Percentiles rank a stretch among this genome's conserved stretches.
phyloP scores from a whole-genome alignment of 2,329 filamentous ascomycete genomes.

The Pestalotiopsis sp. region DNA sequence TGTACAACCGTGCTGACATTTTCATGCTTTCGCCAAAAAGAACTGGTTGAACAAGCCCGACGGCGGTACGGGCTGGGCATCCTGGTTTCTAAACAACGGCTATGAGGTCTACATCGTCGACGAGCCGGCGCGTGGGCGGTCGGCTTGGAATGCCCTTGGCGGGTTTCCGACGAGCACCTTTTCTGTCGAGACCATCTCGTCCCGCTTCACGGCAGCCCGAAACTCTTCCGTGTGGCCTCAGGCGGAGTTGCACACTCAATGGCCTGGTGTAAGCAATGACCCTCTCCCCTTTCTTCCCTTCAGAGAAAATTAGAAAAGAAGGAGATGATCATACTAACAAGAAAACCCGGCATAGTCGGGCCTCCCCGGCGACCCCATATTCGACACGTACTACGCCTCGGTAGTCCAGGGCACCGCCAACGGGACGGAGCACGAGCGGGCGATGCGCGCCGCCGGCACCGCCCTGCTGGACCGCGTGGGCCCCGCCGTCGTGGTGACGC shows the following conservation, averaged over 20 bases:
- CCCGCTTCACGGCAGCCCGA: slow-evolving; percentile 11
- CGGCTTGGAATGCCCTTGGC: slow-evolving; percentile 23
- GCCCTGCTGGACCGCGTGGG: slow-evolving; percentile 11
- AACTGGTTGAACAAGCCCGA: slow-evolving; percentile 35
- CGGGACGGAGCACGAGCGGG: slow-evolving; percentile 9
- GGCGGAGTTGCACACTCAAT: slow-evolving; percentile 15
- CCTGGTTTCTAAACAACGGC: slow-evolving; percentile 30
- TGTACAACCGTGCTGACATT: slow-evolving; percentile 19
- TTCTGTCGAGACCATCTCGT: slow-evolving; percentile 8
- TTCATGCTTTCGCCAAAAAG: slow-evolving; percentile 15
- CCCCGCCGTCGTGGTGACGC: slow-evolving; percentile 11
- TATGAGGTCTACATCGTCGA: slow-evolving; percentile 34
- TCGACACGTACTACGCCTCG: slow-evolving; percentile 14
- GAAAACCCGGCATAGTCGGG: not conserved
- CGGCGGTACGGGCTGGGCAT: slow-evolving; percentile 31
- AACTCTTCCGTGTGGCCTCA: slow-evolving; percentile 11
- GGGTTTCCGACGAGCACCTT: slow-evolving; percentile 1
- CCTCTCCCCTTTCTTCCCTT: not conserved
- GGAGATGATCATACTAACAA: not conserved
- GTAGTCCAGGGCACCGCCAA: slow-evolving; percentile 12
- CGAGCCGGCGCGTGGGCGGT: slow-evolving; percentile 31
- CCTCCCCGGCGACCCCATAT: slow-evolving; percentile 12
- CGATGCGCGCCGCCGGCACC: slow-evolving; percentile 2
- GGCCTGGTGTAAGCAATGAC: slow-evolving; percentile 13
- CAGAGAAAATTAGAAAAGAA: no score